A percentile compares a stretch with the other conserved stretches of the same genome.
phyloP scores from a whole-genome alignment of 768 basidiomycete species.

The Inosperma sp. region DNA sequence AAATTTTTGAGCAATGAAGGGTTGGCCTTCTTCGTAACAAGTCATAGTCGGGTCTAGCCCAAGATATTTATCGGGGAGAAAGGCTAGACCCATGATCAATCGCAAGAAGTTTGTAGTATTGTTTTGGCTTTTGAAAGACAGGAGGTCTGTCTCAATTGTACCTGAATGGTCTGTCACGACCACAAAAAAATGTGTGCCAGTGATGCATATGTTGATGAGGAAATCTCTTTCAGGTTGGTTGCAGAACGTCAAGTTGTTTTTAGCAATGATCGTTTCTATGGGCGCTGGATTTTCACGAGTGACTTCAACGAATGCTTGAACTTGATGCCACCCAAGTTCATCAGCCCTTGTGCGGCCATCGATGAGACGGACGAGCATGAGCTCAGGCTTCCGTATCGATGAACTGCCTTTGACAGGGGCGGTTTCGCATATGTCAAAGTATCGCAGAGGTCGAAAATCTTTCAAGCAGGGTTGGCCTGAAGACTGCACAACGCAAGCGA shows the following conservation, averaged over 20 bases:
- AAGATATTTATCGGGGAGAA: background rate
- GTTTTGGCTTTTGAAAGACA: background rate
- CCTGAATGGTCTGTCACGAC: background rate
- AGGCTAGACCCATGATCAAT: background rate
- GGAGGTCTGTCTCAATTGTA: background rate
- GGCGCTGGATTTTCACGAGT: background rate
- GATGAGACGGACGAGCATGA: slow-evolving; percentile 2
- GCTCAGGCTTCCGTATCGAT: background rate
- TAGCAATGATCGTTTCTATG: background rate
- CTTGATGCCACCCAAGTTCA: accelerated
- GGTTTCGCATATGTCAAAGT: background rate
- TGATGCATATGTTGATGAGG: background rate
- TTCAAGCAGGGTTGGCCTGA: background rate
- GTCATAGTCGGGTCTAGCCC: background rate
- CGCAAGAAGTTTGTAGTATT: background rate
- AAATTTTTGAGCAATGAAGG: background rate
- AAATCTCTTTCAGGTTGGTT: background rate
- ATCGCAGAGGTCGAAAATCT: background rate
- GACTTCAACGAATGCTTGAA: background rate
- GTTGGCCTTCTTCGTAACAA: background rate
- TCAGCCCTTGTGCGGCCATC: background rate
- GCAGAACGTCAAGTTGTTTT: slow-evolving; percentile 1
- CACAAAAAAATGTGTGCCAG: background rate
- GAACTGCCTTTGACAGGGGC: background rate
- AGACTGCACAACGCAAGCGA: background rate